These are phyloP conservation scores for Xeromyces bisporus DNA, from an alignment of 495 filamentous ascomycete genomes.

Conservation along the genomic window DNA sequence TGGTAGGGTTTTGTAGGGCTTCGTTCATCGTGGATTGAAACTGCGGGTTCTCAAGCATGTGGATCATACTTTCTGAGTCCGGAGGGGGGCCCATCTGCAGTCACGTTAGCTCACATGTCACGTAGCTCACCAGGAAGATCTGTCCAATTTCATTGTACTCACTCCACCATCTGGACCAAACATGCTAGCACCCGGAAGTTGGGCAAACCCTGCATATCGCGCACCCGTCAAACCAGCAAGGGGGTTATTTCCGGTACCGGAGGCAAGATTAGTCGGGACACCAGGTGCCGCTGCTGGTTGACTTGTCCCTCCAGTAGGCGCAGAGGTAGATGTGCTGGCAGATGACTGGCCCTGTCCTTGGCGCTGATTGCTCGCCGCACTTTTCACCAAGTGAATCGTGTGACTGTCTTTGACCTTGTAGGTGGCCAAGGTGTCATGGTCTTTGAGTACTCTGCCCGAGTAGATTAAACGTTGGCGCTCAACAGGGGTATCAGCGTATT, in stretches of 20 bases:
- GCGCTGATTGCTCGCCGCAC: conserved; percentile 74
- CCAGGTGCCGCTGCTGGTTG: conserved; percentile 31
- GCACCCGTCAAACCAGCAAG: conserved; percentile 85
- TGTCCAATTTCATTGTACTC: conserved; percentile 23
- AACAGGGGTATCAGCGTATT: conserved; percentile 68
- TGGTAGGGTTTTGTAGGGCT: conserved; percentile 78
- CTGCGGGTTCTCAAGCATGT: conserved; percentile 74
- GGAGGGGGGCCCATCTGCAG: conserved; percentile 80
- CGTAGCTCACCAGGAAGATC: background rate
- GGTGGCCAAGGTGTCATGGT: conserved; percentile 61
- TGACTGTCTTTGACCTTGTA: conserved; percentile 96
- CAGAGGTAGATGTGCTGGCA: conserved; percentile 19
- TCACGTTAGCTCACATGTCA: background rate
- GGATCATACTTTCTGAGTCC: conserved; percentile 57
- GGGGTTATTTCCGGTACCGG: conserved; percentile 81
- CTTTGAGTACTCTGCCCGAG: conserved; percentile 90
- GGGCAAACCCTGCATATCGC: conserved; percentile 80
- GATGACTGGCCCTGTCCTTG: conserved; percentile 39
- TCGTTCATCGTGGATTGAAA: conserved; percentile 77
- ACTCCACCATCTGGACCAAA: conserved; percentile 97
- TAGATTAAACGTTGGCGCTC: conserved; percentile 93
- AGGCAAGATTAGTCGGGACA: conserved; percentile 79
- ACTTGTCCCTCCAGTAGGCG: conserved; percentile 33
- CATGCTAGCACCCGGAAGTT: conserved; percentile 70
- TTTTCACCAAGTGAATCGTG: conserved; percentile 90